Evolutionary conservation across 2,329 filamentous ascomycete species (phyloP).

Genomic region (Chaetothyriales sp.): DNA sequence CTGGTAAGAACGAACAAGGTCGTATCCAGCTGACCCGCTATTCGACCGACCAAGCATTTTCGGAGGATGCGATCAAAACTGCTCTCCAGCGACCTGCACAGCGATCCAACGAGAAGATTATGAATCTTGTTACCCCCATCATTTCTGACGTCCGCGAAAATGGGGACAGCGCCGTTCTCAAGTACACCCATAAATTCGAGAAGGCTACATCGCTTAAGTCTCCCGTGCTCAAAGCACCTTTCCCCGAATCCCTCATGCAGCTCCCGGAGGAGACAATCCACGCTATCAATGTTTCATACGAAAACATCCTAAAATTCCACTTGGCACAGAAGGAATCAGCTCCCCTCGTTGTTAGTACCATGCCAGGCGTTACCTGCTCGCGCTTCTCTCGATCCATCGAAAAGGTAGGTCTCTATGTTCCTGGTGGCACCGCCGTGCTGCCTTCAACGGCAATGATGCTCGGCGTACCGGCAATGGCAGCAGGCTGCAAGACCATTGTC

Average conservation of each 20-base stretch:
- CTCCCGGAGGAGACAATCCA: conserved; percentile 68
- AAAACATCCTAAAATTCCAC: conserved; percentile 92
- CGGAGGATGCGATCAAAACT: conserved; percentile 49
- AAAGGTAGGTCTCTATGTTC: conserved; percentile 89
- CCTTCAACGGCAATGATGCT: conserved; percentile 96
- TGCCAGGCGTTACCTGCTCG: conserved; percentile 92
- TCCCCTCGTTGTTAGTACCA: conserved; percentile 78
- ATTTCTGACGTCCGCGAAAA: conserved; percentile 72
- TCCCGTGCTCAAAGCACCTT: conserved; percentile 79
- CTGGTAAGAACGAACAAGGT: conserved; percentile 33
- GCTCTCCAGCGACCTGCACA: conserved; percentile 82
- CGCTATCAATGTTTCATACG: conserved; percentile 86
- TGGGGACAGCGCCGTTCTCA: conserved; percentile 76
- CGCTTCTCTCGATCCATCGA: conserved; percentile 88
- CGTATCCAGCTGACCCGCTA: conserved; percentile 75
- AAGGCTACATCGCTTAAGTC: conserved; percentile 84
- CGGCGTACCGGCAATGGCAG: conserved; percentile 93
- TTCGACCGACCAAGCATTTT: conserved; percentile 39
- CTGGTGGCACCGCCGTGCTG: conserved; percentile 90
- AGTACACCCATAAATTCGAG: conserved; percentile 96
- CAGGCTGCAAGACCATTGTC: conserved; percentile 89
- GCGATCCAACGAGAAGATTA: conserved; percentile 83
- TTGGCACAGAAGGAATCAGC: conserved; percentile 76
- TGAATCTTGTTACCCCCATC: conserved; percentile 82
- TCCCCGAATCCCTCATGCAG: conserved; percentile 73